Conservation (phyloP, 2,329 filamentous ascomycete species). For the Talaromyces albobiverticillius region DNA sequence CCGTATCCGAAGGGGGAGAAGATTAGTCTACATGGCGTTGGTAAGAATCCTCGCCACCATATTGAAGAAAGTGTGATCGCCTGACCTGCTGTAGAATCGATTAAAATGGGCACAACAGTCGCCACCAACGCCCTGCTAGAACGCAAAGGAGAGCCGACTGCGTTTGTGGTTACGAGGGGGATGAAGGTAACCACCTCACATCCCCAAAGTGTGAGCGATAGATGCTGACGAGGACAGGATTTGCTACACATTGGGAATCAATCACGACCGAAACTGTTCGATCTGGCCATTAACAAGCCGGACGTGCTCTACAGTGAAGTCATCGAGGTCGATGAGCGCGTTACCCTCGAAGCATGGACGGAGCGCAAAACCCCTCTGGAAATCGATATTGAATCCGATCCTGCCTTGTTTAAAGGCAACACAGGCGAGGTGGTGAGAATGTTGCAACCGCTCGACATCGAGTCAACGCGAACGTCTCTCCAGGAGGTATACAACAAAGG, state of each 20-base stretch:
- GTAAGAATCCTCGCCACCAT: no score
- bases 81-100: background rate
- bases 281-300: conserved; percentile 79
- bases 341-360: conserved; percentile 70
- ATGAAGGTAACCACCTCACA: no score
- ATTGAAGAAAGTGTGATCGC: background rate
- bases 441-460: no score
- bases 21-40: background rate
- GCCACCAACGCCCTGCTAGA: conserved; percentile 88
- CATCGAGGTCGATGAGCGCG: conserved; percentile 82
- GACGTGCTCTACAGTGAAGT: conserved; percentile 82
- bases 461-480: conserved; percentile 1
- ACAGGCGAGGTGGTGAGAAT: conserved; percentile 58
- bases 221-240: no score
- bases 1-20: background rate
- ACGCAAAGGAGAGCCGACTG: conserved; percentile 83
- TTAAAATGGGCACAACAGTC: conserved; percentile 81
- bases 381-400: conserved; percentile 75
- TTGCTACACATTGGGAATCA: conserved; percentile 88
- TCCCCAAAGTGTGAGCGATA: no score
- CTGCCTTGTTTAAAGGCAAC: conserved; percentile 58
- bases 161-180: conserved; percentile 80
- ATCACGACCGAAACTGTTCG: conserved; percentile 84
- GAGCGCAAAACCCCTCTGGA: conserved; percentile 22
- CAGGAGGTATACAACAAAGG: conserved; percentile 2